phyloP scores from a whole-genome alignment of 2,329 filamentous ascomycete genomes.

The Elsinoe perseae region DNA sequence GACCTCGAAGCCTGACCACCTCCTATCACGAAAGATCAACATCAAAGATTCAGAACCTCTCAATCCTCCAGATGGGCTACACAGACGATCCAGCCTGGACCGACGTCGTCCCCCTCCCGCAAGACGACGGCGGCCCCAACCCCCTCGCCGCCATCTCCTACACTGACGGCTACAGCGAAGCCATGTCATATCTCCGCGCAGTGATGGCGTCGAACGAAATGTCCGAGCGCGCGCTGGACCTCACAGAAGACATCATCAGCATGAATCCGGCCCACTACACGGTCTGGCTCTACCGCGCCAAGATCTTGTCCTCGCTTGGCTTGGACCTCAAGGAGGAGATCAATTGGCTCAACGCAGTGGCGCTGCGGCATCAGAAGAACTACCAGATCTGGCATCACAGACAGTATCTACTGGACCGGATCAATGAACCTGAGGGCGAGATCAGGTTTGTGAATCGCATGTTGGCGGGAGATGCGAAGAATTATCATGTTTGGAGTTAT shows the following conservation, averaged over 20 bases:
- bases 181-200: constrained; percentile 85
- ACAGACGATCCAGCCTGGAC: constrained; percentile 69
- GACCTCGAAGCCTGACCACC: background rate
- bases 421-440: constrained; percentile 58
- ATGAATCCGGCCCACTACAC: constrained; percentile 98
- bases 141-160: constrained; percentile 93
- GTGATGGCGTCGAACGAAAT: constrained; percentile 85
- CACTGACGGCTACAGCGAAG: constrained; percentile 79
- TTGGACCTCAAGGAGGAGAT: constrained; percentile 65
- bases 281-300: constrained; percentile 89
- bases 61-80: constrained; percentile 38
- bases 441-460: constrained; percentile 69
- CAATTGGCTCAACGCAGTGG: constrained; percentile 75
- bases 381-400: constrained; percentile 90
- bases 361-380: constrained; percentile 83
- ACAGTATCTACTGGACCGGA: constrained; percentile 49
- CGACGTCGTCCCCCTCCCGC: constrained; percentile 72
- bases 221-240: constrained; percentile 65
- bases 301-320: constrained; percentile 61
- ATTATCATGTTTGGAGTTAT: constrained; percentile 98
- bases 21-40: no score
- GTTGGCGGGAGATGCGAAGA: constrained; percentile 81
- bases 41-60: background rate
- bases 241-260: constrained; percentile 83
- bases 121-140: constrained; percentile 65